Evolutionary conservation across 768 basidiomycete genomes (phyloP).

Genomic region (Strobilomyces dryophilus): DNA sequence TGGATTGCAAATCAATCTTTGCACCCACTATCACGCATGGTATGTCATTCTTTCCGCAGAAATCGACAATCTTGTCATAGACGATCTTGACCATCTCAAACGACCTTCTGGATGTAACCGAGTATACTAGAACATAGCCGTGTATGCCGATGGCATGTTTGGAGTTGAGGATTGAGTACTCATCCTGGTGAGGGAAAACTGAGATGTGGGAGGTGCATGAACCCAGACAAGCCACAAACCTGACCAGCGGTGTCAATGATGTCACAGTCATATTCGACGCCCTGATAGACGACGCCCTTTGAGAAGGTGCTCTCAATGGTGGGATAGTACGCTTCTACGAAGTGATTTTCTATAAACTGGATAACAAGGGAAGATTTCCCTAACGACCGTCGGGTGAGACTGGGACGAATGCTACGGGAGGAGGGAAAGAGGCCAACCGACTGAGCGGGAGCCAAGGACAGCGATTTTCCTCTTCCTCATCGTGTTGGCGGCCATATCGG

Average conservation of each 20-base stretch:
- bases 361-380: constrained; percentile 93
- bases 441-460: constrained; percentile 81
- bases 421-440: constrained; percentile 52
- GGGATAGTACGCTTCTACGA: constrained; percentile 91
- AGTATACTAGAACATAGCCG: constrained; percentile 95
- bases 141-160: constrained; percentile 97
- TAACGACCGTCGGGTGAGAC: constrained; percentile 34
- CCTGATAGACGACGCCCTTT: constrained; percentile 84
- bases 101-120: constrained; percentile 81
- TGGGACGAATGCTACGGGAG: constrained; percentile 1
- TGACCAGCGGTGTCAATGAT: constrained; percentile 98
- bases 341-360: constrained; percentile 91
- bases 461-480: constrained; percentile 87
- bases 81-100: constrained; percentile 95
- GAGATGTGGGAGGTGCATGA: constrained; percentile 1
- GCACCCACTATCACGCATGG: constrained; percentile 95
- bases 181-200: constrained; percentile 50
- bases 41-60: constrained; percentile 76
- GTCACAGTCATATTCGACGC: constrained; percentile 91
- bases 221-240: constrained; percentile 41
- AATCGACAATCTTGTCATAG: constrained; percentile 90
- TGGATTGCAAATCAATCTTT: constrained; percentile 76
- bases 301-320: constrained; percentile 88
- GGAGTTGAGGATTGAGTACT: constrained; percentile 89
- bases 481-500: constrained; percentile 31